Conservation (phyloP, 202 grass and related monocot species). For the Schoenoplectus triqueter region DNA sequence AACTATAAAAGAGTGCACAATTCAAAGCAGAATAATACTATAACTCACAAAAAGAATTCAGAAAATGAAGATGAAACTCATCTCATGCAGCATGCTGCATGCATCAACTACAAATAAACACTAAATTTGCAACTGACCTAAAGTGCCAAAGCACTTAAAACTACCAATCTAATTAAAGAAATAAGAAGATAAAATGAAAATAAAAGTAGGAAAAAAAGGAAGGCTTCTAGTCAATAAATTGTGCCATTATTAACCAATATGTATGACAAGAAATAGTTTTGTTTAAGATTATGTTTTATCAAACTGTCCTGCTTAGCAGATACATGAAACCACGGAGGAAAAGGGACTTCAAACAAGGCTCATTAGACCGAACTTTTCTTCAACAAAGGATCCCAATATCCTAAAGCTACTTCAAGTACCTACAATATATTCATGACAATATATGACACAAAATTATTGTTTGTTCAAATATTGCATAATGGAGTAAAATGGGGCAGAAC, state of each 20-base stretch:
- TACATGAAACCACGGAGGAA: conserved; percentile 16
- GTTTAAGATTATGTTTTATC: conserved; percentile 25
- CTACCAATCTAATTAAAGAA: background rate
- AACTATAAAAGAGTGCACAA: background rate
- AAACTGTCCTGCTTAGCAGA: background rate
- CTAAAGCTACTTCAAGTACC: conserved; percentile 78
- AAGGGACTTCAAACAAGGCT: conserved; percentile 40
- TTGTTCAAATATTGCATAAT: conserved; percentile 19
- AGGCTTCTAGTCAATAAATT: conserved; percentile 18
- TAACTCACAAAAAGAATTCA: background rate
- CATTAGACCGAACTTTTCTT: conserved; percentile 53
- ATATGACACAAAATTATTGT: conserved; percentile 13
- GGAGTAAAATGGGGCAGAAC: background rate
- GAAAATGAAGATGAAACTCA: background rate
- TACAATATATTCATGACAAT: conserved; percentile 36
- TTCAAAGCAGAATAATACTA: background rate
- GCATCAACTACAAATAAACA: background rate
- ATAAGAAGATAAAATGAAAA: background rate
- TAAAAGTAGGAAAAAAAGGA: background rate
- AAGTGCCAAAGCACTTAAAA: background rate
- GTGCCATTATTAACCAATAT: conserved; percentile 36
- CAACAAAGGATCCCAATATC: conserved; percentile 53
- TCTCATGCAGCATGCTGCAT: background rate
- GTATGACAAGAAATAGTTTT: background rate
- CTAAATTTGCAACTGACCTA: background rate